Evolutionary conservation across 2,329 filamentous ascomycete species (phyloP).

Genomic region (Fusarium newnesense): DNA sequence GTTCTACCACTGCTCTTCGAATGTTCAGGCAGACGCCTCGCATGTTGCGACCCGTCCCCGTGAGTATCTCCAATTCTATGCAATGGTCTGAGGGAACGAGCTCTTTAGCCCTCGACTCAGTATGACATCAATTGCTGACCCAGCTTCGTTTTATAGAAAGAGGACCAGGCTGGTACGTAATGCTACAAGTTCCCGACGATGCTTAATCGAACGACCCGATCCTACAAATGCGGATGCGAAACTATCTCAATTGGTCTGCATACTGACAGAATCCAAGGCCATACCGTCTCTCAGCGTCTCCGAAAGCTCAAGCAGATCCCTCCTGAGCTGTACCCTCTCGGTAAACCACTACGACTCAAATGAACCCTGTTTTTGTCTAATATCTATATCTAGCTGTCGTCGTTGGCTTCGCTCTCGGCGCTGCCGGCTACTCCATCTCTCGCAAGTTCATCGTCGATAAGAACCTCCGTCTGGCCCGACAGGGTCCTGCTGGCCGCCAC

Average conservation of each 20-base stretch:
- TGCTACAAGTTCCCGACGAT: conserved; percentile 12
- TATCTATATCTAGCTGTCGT: conserved; percentile 73
- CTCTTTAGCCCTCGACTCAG: conserved; percentile 33
- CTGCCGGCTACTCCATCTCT: conserved; percentile 82
- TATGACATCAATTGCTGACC: conserved; percentile 43
- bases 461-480: conserved; percentile 86
- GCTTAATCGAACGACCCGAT: conserved; percentile 26
- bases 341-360: conserved; percentile 60
- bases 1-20: conserved; percentile 71
- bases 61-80: conserved; percentile 55
- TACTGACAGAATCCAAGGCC: conserved; percentile 68
- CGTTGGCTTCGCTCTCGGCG: conserved; percentile 83
- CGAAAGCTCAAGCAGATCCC: conserved; percentile 90
- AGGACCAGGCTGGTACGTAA: conserved; percentile 74
- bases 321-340: conserved; percentile 92
- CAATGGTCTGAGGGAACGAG: conserved; percentile 30
- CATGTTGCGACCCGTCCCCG: conserved; percentile 78
- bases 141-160: conserved; percentile 59
- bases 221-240: conserved; percentile 13
- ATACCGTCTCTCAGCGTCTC: conserved; percentile 96
- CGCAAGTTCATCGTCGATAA: conserved; percentile 91
- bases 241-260: conserved; percentile 28
- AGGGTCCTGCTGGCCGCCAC: conserved; percentile 60
- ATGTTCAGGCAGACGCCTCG: conserved; percentile 74
- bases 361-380: conserved; percentile 40